phyloP scores from a whole-genome alignment of 2,329 filamentous ascomycete genomes.

The Zopfia rhizophila region DNA sequence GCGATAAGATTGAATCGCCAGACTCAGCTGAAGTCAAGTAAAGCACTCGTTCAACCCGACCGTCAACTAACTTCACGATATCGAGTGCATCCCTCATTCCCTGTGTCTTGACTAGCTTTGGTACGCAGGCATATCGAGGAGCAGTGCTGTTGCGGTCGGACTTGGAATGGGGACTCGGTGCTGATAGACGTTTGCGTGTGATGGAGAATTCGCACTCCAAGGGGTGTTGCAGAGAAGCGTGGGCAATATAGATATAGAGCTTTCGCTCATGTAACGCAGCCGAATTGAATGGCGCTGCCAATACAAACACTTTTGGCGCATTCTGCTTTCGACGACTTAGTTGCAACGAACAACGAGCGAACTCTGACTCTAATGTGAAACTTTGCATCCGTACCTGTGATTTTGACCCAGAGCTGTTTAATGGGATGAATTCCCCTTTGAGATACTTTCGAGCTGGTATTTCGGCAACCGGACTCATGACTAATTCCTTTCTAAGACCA shows the following conservation, averaged over 20 bases:
- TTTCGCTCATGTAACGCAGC: slow-evolving; percentile 49
- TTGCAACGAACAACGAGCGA: neutral
- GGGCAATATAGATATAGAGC: slow-evolving; percentile 50
- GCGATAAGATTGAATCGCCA: slow-evolving; percentile 34
- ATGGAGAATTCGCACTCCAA: slow-evolving; percentile 51
- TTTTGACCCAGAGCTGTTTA: slow-evolving; percentile 27
- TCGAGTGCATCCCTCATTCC: slow-evolving; percentile 40
- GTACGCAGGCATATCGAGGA: slow-evolving; percentile 48
- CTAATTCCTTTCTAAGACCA: slow-evolving; percentile 51
- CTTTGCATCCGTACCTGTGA: slow-evolving; percentile 27
- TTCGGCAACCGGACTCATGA: slow-evolving; percentile 49
- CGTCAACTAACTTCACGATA: slow-evolving; percentile 44
- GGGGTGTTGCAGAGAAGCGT: slow-evolving; percentile 42
- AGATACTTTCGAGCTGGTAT: slow-evolving; percentile 43
- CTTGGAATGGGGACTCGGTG: slow-evolving; percentile 39
- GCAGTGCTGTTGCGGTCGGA: slow-evolving; percentile 30
- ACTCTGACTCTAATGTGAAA: neutral
- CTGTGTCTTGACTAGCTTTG: slow-evolving; percentile 39
- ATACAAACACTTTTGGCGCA: slow-evolving; percentile 38
- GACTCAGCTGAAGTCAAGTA: slow-evolving; percentile 35
- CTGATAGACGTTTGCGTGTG: slow-evolving; percentile 46
- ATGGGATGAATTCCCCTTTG: slow-evolving; percentile 37
- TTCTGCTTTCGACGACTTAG: slow-evolving; percentile 16
- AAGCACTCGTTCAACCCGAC: slow-evolving; percentile 43
- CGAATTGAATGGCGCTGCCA: slow-evolving; percentile 49